Evolutionary conservation across 1,284 basidiomycete species (phyloP), one percentile per base, ranked within the genome.

Genomic region (Ganoderma meredithae): DNA sequence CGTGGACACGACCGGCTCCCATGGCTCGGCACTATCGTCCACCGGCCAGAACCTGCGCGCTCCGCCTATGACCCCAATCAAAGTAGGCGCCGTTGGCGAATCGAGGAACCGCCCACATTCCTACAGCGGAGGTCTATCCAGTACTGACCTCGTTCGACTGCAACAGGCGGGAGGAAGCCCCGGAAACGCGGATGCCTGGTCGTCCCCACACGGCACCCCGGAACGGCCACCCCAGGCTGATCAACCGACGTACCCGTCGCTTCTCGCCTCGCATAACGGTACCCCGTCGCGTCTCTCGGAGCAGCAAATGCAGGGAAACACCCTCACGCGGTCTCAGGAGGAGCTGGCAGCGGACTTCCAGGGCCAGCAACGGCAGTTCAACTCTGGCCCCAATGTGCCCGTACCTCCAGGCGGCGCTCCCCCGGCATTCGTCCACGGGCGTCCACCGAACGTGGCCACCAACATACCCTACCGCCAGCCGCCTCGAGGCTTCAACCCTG

Each of bases 41-140:
- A 80, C 81, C 56, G 85, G 86, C 73, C 88, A 89, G 76, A 85
- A 84, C 39, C 79, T 91, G 73, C 81, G 89, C 64, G 83, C 82
- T 55, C 80, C 81, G 63, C 76, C 80, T 39, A 85, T 86, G 67
- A 81, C 83, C 64, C 81, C 85, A 67, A 78, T 89, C 71, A 90
- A 90, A 79, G 79, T 83, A 62, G 82, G 81, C 61, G 78, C 81
- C 60, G 74, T 83, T 63, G 80, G 81, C 66, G 90, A 92, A 75
- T 81, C 85, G 62, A 90, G 91, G 76, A 92, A 92, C 76, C 86
- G 92, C 64, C 92, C 91, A 19, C 91, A 91, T 76, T 93, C 92
- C 0, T 93, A 92, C 77, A 93, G 89, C 69, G 92, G 92, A 43
- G 90, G 90, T 31, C 80, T 93, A 55, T 91, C 91, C 17, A 84